These are phyloP conservation scores for Scutellaria minor DNA, from an alignment of 257 asterid genomes.

Conservation along the genomic window DNA sequence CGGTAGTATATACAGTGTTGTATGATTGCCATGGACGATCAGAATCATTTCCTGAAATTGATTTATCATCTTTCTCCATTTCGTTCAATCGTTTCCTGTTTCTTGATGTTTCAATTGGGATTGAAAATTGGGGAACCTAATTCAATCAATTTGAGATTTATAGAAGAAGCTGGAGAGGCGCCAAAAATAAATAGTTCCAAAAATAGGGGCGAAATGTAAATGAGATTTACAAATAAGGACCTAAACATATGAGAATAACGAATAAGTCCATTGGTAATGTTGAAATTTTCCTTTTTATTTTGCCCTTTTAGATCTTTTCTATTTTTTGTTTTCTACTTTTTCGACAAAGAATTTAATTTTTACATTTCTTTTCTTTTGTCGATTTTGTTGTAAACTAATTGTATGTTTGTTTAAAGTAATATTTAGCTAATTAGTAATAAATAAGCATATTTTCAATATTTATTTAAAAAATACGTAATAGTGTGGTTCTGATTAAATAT, in stretches of 20 bases:
- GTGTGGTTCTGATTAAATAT: no score
- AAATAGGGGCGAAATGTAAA: not conserved
- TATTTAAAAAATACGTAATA: no score
- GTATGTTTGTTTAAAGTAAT: no score
- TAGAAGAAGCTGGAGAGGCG: slow-evolving; percentile 33
- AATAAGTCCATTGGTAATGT: not conserved
- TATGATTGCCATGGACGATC: slow-evolving; percentile 96
- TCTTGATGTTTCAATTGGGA: slow-evolving; percentile 1
- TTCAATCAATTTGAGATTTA: slow-evolving; percentile 7
- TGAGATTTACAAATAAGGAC: slow-evolving; percentile 24
- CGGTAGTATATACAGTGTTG: slow-evolving; percentile 81
- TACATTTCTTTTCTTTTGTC: no score
- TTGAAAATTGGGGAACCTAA: slow-evolving; percentile 21
- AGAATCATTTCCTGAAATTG: slow-evolving; percentile 43
- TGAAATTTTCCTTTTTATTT: not conserved
- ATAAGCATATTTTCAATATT: no score
- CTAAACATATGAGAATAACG: not conserved
- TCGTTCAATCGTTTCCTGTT: slow-evolving; percentile 1
- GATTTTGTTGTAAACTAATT: no score
- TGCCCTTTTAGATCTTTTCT: not conserved
- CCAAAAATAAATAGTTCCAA: slow-evolving; percentile 26
- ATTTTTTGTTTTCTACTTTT: no score
- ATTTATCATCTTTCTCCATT: slow-evolving; percentile 51
- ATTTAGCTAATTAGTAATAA: no score
- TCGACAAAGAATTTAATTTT: no score